phyloP scores from a whole-genome alignment of 2,329 filamentous ascomycete species.

The Sclerotinia glacialis region DNA sequence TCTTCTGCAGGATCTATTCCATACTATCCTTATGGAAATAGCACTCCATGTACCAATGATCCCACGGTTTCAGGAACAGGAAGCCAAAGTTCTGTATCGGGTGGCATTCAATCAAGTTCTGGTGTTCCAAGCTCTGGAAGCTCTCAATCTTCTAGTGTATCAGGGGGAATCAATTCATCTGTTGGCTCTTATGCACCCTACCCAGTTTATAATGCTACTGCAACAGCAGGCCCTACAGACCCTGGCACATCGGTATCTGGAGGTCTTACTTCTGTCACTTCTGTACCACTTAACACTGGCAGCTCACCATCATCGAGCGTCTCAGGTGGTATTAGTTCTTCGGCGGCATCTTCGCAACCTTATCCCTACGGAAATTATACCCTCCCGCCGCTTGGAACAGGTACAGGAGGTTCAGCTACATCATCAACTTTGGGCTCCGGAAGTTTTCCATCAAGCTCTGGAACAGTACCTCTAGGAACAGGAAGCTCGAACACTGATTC shows the following conservation, averaged over 20 bases:
- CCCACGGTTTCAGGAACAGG: conserved; percentile 4
- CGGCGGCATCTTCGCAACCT: conserved; percentile 17
- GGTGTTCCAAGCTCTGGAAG: conserved; percentile 2
- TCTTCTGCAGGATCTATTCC: conserved; percentile 14
- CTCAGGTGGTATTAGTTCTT: conserved; percentile 18
- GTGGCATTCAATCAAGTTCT: not conserved
- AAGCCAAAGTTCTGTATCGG: not conserved
- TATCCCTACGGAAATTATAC: conserved; percentile 16
- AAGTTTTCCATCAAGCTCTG: conserved; percentile 19
- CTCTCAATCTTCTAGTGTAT: conserved; percentile 7
- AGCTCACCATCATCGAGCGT: conserved; percentile 15
- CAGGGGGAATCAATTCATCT: conserved; percentile 19
- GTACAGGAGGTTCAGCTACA: conserved; percentile 3
- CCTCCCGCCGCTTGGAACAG: conserved; percentile 1
- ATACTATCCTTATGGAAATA: conserved; percentile 24
- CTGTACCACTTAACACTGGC: not conserved
- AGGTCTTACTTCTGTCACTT: not conserved
- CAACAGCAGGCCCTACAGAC: conserved; percentile 19
- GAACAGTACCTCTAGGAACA: not conserved
- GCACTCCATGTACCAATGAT: conserved; percentile 1
- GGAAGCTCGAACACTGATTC: conserved; percentile 22
- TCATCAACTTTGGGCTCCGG: not conserved
- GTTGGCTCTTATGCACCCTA: conserved; percentile 22
- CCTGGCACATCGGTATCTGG: not conserved
- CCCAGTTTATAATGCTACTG: conserved; percentile 22